These are phyloP conservation scores for Friedmanniomyces endolithicus DNA, from an alignment of 495 filamentous ascomycete genomes.

Conservation along the genomic window DNA sequence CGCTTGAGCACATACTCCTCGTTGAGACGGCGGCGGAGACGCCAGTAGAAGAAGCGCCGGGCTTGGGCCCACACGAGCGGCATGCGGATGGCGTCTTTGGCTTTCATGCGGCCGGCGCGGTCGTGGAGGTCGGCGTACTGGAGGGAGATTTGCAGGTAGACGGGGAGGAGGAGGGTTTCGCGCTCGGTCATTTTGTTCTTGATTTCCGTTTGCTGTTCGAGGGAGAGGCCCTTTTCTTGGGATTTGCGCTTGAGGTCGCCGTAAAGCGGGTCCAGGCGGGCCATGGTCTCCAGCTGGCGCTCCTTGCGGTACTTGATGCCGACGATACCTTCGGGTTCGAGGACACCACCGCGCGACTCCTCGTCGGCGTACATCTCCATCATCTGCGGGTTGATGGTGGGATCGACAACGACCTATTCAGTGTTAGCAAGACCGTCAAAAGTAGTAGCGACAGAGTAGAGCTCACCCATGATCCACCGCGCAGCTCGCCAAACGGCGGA, in stretches of 20 bases:
- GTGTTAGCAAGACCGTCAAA: constrained; percentile 24
- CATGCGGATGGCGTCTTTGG: constrained; percentile 84
- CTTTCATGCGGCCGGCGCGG: constrained; percentile 92
- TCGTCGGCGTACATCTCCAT: constrained; percentile 99
- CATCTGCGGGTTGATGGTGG: constrained; percentile 85
- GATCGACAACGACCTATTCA: constrained; percentile 76
- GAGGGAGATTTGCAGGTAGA: constrained; percentile 83
- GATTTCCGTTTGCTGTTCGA: constrained; percentile 60
- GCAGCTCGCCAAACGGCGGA: constrained; percentile 88
- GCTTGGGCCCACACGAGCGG: constrained; percentile 76
- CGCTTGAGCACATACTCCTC: constrained; percentile 91
- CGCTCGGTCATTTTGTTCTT: constrained; percentile 80
- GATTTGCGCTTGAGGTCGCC: constrained; percentile 66
- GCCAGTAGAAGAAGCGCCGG: constrained; percentile 99
- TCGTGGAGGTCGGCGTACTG: constrained; percentile 98
- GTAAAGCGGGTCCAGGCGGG: constrained; percentile 76
- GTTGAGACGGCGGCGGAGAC: constrained; percentile 88
- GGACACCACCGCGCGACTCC: constrained; percentile 87
- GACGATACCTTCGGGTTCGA: constrained; percentile 96
- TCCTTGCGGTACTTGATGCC: constrained; percentile 97
- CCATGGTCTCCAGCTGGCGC: constrained; percentile 96
- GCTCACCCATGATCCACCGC: constrained; percentile 90
- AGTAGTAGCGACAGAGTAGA: constrained; percentile 1
- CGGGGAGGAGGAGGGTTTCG: constrained; percentile 76
- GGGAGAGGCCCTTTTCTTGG: constrained; percentile 51